Conservation (phyloP, 2,329 filamentous ascomycete species). For the Reticulascus tulasneorum region DNA sequence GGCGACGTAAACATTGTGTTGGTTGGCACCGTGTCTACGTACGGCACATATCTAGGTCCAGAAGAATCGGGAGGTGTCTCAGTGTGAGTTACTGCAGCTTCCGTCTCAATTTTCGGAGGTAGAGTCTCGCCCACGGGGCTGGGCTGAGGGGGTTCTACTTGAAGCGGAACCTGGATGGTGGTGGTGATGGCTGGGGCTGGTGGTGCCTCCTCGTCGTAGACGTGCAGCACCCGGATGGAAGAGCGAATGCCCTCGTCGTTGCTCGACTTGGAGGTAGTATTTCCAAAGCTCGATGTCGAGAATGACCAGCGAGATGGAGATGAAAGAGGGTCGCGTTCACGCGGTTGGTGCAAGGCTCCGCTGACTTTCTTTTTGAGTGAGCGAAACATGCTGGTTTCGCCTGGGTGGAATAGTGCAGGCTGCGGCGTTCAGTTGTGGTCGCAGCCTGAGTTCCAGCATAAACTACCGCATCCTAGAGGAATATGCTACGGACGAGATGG, state of each 20-base stretch:
- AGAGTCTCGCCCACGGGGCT: too few species aligned
- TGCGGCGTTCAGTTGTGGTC: background rate
- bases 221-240: too few species aligned
- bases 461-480: too few species aligned
- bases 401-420: conserved; percentile 2
- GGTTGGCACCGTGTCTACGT: conserved; percentile 19
- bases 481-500: too few species aligned
- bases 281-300: background rate
- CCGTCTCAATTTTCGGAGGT: too few species aligned
- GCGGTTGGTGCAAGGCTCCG: conserved; percentile 13
- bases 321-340: background rate
- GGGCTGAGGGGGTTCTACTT: too few species aligned
- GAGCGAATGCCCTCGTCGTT: background rate
- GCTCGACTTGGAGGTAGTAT: background rate
- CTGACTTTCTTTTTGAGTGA: conserved; percentile 19
- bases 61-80: too few species aligned
- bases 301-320: background rate
- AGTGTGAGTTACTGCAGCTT: too few species aligned
- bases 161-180: too few species aligned
- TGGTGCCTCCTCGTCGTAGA: too few species aligned
- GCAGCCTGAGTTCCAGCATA: background rate
- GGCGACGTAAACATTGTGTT: conserved; percentile 22
- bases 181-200: too few species aligned
- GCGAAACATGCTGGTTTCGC: conserved; percentile 20
- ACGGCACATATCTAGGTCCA: conserved; percentile 18